Conservation (phyloP, 2,329 filamentous ascomycete genomes). For the Cordyceps farinosa region DNA sequence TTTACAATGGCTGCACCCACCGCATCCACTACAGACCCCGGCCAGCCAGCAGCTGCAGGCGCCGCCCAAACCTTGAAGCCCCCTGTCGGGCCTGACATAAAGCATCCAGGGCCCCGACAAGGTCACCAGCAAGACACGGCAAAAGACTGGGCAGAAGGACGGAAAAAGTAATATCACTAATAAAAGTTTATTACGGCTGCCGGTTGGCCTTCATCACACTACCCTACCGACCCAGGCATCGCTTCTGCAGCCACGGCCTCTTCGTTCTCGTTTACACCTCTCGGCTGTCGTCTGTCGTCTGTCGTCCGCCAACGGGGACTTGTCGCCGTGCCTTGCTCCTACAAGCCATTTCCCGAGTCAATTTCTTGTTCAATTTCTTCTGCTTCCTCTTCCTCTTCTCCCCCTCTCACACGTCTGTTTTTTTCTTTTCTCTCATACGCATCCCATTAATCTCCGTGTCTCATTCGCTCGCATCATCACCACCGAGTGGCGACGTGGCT, state of each 20-base stretch:
- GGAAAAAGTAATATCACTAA: background rate
- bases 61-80: background rate
- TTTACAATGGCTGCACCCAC: slow-evolving; percentile 3
- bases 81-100: slow-evolving; percentile 16
- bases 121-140: background rate
- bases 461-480: slow-evolving; percentile 3
- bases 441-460: slow-evolving; percentile 1
- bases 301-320: background rate
- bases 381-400: background rate
- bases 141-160: background rate
- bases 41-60: background rate
- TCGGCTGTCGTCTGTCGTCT: too few relatives aligned
- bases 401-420: background rate
- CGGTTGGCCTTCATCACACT: slow-evolving; percentile 1
- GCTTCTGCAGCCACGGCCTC: background rate
- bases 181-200: background rate
- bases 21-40: background rate
- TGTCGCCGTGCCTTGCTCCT: slow-evolving; percentile 2
- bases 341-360: background rate
- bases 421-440: background rate
- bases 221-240: background rate
- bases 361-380: background rate
- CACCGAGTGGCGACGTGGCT: slow-evolving; percentile 15
- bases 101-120: slow-evolving; percentile 8
- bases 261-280: background rate